These are phyloP conservation scores for Globisporangium irregulare DNA, from an alignment of 352 stramenopile species.

Conservation along the genomic window DNA sequence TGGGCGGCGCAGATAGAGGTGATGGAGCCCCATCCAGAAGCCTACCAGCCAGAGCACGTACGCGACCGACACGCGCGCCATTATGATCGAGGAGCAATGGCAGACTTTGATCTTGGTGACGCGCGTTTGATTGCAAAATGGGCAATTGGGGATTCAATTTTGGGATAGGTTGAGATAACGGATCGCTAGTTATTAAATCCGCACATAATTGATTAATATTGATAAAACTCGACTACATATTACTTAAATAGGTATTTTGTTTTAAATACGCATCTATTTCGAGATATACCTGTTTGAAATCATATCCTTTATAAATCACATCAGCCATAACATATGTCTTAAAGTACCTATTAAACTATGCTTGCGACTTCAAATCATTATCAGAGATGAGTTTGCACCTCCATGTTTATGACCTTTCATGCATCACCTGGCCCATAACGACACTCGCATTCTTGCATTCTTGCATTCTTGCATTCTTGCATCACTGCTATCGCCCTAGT, in stretches of 20 bases:
- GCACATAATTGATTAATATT: too few relatives aligned
- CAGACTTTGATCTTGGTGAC: neutral
- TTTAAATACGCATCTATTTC: neutral
- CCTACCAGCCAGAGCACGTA: constrained; percentile 27
- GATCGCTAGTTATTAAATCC: neutral
- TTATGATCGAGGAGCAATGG: neutral
- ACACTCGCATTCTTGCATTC: neutral
- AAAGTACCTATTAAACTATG: too few relatives aligned
- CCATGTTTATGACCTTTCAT: neutral
- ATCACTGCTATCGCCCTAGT: neutral
- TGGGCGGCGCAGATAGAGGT: constrained; percentile 24
- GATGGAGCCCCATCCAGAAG: constrained; percentile 22
- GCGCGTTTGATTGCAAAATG: neutral
- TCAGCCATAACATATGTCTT: too few relatives aligned
- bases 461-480: too few relatives aligned
- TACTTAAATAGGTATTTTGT: too few relatives aligned
- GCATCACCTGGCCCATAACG: neutral
- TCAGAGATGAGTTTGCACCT: neutral
- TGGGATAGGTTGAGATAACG: neutral
- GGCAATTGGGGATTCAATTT: neutral
- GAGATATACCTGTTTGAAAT: neutral
- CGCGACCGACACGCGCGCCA: constrained; percentile 2
- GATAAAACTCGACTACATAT: too few relatives aligned
- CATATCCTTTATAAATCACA: too few relatives aligned
- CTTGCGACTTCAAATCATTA: neutral